Percentiles rank a stretch among this genome's conserved stretches.
phyloP scores from a whole-genome alignment of 371 early-diverging fungal species.

The Rhizopus sp. region DNA sequence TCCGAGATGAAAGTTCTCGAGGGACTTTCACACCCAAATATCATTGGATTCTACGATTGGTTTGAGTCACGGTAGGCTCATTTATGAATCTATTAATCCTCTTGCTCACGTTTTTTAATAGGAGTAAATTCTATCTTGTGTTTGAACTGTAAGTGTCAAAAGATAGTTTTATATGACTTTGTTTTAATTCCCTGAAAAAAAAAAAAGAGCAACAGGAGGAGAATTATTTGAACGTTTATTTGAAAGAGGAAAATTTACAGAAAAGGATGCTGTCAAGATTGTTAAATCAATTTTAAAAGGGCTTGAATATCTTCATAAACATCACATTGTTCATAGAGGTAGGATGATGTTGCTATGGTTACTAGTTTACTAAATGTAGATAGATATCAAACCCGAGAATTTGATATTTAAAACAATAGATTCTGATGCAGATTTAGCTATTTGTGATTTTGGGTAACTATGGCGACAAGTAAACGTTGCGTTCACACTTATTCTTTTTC shows the following conservation, averaged over 20 bases:
- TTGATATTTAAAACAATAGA: constrained; percentile 64
- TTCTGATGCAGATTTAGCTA: constrained; percentile 61
- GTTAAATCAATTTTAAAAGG: constrained; percentile 68
- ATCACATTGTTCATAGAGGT: constrained; percentile 76
- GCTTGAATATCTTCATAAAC: constrained; percentile 75
- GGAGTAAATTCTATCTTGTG: constrained; percentile 85
- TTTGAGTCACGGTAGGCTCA: constrained; percentile 64
- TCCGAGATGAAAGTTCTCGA: constrained; percentile 74
- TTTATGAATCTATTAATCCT: neutral
- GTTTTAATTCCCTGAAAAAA: neutral
- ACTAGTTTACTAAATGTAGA: neutral
- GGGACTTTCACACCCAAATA: constrained; percentile 75
- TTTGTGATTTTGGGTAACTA: constrained; percentile 70
- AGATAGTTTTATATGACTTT: neutral
- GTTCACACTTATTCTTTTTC: neutral
- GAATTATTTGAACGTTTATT: constrained; percentile 90
- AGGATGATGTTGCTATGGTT: constrained; percentile 15
- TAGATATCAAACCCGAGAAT: constrained; percentile 87
- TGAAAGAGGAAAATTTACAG: constrained; percentile 83
- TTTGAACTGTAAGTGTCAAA: constrained; percentile 72
- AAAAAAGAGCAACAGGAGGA: constrained; percentile 72
- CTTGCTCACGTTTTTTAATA: constrained; percentile 23
- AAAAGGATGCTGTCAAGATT: constrained; percentile 79
- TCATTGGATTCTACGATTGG: constrained; percentile 81
- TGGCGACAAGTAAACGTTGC: neutral